Evolutionary conservation across 164 flowering plant genomes (phyloP).

Genomic region (Chimonanthus praecox): DNA sequence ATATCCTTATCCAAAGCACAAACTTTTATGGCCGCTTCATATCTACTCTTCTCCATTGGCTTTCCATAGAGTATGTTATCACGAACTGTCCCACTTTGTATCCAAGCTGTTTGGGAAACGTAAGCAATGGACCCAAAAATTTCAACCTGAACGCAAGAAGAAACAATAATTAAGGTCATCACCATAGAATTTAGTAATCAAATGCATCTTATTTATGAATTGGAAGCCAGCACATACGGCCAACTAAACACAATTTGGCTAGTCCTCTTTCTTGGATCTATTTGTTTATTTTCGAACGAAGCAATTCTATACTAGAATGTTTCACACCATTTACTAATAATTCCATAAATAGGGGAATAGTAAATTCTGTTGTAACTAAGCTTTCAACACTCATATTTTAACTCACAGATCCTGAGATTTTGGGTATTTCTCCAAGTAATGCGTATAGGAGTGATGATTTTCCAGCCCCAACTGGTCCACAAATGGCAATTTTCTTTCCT

Average conservation of each 20-base stretch:
- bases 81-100: conserved; percentile 81
- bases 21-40: conserved; percentile 53
- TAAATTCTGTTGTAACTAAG: background rate
- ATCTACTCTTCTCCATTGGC: conserved; percentile 55
- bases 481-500: conserved; percentile 75
- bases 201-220: background rate
- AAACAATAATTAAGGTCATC: background rate
- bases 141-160: conserved; percentile 37
- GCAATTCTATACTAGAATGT: background rate
- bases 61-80: conserved; percentile 78
- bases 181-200: background rate
- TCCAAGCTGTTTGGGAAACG: conserved; percentile 88
- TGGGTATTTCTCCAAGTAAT: conserved; percentile 78
- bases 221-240: background rate
- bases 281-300: no score
- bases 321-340: no score
- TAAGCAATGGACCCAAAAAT: conserved; percentile 70
- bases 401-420: conserved; percentile 70
- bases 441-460: conserved; percentile 76
- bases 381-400: background rate
- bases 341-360: background rate
- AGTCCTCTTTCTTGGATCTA: background rate
- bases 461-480: conserved; percentile 92
- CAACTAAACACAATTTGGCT: background rate
- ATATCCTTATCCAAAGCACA: conserved; percentile 84